A percentile compares a stretch with the other conserved stretches of the same genome.
Conservation (phyloP, 192 early-diverging fungal species). For the Podila clonocystis region DNA sequence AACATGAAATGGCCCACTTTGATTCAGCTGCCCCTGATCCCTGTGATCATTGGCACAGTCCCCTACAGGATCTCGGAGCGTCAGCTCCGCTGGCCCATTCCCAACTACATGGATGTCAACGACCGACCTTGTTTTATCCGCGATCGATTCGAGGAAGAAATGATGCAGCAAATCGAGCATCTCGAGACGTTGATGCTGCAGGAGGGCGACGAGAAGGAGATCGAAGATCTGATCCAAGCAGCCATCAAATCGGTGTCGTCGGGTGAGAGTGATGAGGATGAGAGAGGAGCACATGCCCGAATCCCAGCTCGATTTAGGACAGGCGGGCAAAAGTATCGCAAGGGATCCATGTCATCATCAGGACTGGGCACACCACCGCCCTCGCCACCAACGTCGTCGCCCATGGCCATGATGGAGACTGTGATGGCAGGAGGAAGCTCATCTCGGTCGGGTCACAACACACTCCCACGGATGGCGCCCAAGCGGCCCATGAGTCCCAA, state of each 20-base stretch:
- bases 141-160: conserved; percentile 49
- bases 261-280: conserved; percentile 41
- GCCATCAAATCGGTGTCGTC: conserved; percentile 30
- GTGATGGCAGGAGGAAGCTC: conserved; percentile 1
- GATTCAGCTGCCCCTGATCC: conserved; percentile 32
- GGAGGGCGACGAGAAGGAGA: conserved; percentile 43
- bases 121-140: conserved; percentile 45
- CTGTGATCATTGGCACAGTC: conserved; percentile 44
- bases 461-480: conserved; percentile 19
- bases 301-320: conserved; percentile 35
- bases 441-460: background rate
- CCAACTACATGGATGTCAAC: conserved; percentile 40
- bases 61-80: conserved; percentile 30
- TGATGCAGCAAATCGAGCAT: conserved; percentile 43
- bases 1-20: conserved; percentile 46
- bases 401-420: conserved; percentile 11
- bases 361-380: conserved; percentile 42
- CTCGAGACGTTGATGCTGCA: conserved; percentile 41
- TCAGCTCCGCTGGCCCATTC: conserved; percentile 45
- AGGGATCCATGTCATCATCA: background rate
- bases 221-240: conserved; percentile 31
- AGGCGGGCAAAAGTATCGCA: conserved; percentile 6
- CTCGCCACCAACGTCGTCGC: conserved; percentile 24
- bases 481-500: conserved; percentile 46
- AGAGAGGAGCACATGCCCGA: conserved; percentile 9